Evolutionary conservation across 345 rosid species (phyloP).

Genomic region (Populus euphratica): DNA sequence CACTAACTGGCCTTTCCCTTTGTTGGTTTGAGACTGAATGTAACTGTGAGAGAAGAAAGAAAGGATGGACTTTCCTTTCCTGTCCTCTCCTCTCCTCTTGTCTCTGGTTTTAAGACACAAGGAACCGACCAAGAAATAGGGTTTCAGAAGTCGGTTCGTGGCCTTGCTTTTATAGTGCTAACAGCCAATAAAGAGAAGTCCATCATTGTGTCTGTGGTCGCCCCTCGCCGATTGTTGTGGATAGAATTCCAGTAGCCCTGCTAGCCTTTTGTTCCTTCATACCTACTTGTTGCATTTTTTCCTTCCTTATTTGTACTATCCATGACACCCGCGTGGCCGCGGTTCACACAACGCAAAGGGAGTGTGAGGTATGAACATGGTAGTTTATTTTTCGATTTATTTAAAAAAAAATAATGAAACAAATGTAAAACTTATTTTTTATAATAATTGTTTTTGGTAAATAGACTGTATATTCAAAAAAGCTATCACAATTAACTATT

Average conservation of each 20-base stretch:
- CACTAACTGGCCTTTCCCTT: neutral
- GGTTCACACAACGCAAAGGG: neutral
- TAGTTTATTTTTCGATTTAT: too few species aligned
- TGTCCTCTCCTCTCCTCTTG: neutral
- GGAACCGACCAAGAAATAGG: neutral
- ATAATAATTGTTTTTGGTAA: too few species aligned
- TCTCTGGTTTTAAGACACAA: neutral
- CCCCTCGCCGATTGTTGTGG: neutral
- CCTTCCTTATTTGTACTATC: neutral
- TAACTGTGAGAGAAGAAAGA: neutral
- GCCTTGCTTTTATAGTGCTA: neutral
- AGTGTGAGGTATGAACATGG: too few species aligned
- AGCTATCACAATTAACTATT: too few species aligned
- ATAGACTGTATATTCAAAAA: too few species aligned
- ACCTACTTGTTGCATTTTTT: neutral
- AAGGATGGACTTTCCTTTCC: slow-evolving; percentile 8
- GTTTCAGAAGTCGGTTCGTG: neutral
- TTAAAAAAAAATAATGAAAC: too few species aligned
- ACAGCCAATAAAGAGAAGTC: neutral
- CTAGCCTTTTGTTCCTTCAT: neutral
- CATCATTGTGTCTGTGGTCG: too few species aligned
- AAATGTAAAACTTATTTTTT: too few species aligned
- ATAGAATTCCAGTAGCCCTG: neutral
- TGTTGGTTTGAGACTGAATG: slow-evolving; percentile 23
- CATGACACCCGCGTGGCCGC: neutral